Conservation (phyloP, 345 rosid species). For the Rhizophora apiculata region DNA sequence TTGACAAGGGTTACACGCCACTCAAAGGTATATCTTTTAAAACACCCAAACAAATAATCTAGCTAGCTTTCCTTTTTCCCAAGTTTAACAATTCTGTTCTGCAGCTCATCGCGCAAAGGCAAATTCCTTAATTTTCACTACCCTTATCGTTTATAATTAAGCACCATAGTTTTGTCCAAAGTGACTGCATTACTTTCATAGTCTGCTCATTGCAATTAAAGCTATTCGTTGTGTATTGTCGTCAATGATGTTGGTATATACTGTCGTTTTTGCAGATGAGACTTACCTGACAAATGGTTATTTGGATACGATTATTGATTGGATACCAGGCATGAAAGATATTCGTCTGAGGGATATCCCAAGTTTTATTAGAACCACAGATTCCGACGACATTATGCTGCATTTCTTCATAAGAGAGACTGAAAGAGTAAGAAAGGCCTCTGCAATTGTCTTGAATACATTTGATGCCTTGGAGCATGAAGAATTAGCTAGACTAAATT, state of each 20-base stretch:
- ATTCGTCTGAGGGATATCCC: slow-evolving; percentile 18
- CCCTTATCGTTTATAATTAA: too few relatives aligned
- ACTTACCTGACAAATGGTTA: slow-evolving; percentile 14
- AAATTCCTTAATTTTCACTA: too few relatives aligned
- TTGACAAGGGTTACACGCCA: slow-evolving; percentile 12
- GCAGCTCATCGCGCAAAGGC: too few relatives aligned
- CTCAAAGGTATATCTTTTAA: slow-evolving; percentile 9
- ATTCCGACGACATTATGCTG: slow-evolving; percentile 8
- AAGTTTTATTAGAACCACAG: slow-evolving; percentile 16
- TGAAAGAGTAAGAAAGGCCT: slow-evolving; percentile 6
- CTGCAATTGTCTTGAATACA: slow-evolving; percentile 16
- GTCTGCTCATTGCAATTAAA: too few relatives aligned
- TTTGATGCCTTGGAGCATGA: slow-evolving; percentile 11
- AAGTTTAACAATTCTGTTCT: too few relatives aligned
- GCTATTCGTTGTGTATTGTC: too few relatives aligned
- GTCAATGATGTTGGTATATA: too few relatives aligned
- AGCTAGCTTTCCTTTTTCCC: too few relatives aligned
- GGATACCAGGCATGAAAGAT: slow-evolving; percentile 18
- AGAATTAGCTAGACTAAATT: not conserved
- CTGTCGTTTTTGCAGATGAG: slow-evolving; percentile 8
- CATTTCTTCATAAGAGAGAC: not conserved
- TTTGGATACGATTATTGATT: slow-evolving; percentile 14
- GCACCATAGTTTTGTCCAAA: too few relatives aligned
- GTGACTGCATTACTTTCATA: too few relatives aligned
- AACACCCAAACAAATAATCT: too few relatives aligned